These are phyloP conservation scores for Populus alba DNA, from an alignment of 345 rosid genomes.

Conservation along the genomic window DNA sequence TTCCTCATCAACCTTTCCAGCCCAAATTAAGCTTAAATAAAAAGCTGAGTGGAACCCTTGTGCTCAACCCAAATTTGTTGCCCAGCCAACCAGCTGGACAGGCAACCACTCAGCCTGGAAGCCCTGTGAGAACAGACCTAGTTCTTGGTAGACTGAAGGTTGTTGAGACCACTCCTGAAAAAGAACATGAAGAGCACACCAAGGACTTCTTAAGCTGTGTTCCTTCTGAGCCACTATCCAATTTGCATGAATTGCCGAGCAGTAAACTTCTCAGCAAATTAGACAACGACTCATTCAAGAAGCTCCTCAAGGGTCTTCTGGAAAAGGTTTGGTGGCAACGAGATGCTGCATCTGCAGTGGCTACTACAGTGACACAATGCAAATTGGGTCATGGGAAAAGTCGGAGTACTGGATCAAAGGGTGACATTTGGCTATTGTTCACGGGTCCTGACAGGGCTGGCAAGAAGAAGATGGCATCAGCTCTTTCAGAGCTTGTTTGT, in stretches of 20 bases:
- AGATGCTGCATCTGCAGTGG: conserved; percentile 84
- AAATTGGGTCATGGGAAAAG: conserved; percentile 65
- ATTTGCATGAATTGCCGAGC: conserved; percentile 38
- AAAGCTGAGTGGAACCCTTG: conserved; percentile 37
- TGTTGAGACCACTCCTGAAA: conserved; percentile 30
- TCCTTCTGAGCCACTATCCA: conserved; percentile 51
- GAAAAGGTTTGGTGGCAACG: conserved; percentile 94
- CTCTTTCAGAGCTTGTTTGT: conserved; percentile 58
- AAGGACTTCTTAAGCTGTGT: conserved; percentile 71
- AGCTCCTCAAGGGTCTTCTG: conserved; percentile 66
- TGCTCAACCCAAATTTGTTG: conserved; percentile 30
- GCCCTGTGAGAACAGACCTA: conserved; percentile 86
- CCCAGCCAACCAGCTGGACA: conserved; percentile 29
- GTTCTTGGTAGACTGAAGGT: conserved; percentile 65
- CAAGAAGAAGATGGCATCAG: conserved; percentile 83
- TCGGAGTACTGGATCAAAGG: conserved; percentile 52
- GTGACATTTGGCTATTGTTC: conserved; percentile 81
- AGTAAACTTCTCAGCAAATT: conserved; percentile 38
- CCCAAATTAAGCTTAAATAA: conserved; percentile 57
- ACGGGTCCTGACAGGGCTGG: conserved; percentile 84
- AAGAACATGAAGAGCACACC: conserved; percentile 31
- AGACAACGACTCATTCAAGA: conserved; percentile 71
- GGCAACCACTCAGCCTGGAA: conserved; percentile 44
- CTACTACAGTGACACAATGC: conserved; percentile 66
- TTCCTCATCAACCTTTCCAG: conserved; percentile 56